Evolutionary conservation across 257 asterid species (phyloP).

Genomic region (Nicotiana attenuata): DNA sequence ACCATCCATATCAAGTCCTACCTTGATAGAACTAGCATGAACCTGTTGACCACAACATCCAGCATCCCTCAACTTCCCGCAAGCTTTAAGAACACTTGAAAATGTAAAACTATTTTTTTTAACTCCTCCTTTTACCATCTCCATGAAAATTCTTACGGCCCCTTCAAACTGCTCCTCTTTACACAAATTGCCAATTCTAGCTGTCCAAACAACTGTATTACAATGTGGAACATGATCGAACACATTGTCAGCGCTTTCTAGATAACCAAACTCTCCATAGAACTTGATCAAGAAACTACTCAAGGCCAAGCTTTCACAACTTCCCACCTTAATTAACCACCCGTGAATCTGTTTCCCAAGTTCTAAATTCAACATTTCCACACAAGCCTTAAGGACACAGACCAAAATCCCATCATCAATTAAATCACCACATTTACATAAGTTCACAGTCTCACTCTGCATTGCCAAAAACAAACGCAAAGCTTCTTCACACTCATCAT

Average conservation of each 20-base stretch:
- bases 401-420: constrained; percentile 45
- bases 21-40: constrained; percentile 54
- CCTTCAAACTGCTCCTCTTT: constrained; percentile 29
- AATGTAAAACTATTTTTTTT: constrained; percentile 49
- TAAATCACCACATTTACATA: constrained; percentile 18
- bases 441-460: constrained; percentile 26
- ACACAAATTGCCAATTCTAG: constrained; percentile 50
- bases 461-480: constrained; percentile 39
- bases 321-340: constrained; percentile 61
- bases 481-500: constrained; percentile 31
- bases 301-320: constrained; percentile 28
- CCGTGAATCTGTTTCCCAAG: constrained; percentile 68
- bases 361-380: constrained; percentile 31
- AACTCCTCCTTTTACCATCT: constrained; percentile 65
- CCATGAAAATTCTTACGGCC: constrained; percentile 41
- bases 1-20: constrained; percentile 53
- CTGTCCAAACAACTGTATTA: constrained; percentile 61
- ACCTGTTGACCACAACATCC: constrained; percentile 51
- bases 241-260: constrained; percentile 38
- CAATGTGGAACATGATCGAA: constrained; percentile 30
- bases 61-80: constrained; percentile 42
- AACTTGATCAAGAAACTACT: constrained; percentile 65
- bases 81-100: constrained; percentile 64
- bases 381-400: constrained; percentile 61
- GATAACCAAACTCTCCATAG: constrained; percentile 47